Conservation (phyloP, 495 filamentous ascomycete genomes). For the Tuber melanosporum region DNA sequence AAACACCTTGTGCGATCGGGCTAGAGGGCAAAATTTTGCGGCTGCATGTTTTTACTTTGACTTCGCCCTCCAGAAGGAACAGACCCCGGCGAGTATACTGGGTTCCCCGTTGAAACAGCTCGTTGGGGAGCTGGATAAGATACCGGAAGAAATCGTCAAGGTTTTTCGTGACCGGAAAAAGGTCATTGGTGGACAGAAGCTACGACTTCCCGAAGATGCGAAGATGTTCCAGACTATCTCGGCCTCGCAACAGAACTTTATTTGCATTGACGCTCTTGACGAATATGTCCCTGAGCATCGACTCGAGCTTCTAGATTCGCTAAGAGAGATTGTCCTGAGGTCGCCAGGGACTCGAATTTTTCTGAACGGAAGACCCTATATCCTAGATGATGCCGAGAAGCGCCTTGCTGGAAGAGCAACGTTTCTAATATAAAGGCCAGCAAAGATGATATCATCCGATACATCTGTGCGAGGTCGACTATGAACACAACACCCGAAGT, state of each 20-base stretch:
- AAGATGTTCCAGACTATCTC: constrained; percentile 3
- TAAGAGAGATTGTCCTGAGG: neutral
- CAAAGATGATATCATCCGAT: constrained; percentile 4
- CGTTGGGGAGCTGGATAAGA: neutral
- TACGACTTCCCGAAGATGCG: neutral
- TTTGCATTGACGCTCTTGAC: neutral
- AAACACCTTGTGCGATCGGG: neutral
- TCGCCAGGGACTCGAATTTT: neutral
- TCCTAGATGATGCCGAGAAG: neutral
- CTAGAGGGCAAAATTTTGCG: neutral
- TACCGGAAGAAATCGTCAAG: neutral
- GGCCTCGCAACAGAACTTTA: neutral
- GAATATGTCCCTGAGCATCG: neutral
- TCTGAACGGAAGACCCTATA: neutral
- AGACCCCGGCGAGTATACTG: neutral
- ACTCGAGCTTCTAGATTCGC: neutral
- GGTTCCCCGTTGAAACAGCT: neutral
- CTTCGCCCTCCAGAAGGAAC: neutral
- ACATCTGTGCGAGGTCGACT: neutral
- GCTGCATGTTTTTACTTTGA: constrained; percentile 1
- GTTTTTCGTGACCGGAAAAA: neutral
- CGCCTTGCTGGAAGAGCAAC: neutral
- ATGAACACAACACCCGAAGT: neutral
- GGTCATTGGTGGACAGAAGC: neutral
- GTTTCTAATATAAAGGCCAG: neutral